Conservation (phyloP, 768 basidiomycete species). For the Boletales sp. region DNA sequence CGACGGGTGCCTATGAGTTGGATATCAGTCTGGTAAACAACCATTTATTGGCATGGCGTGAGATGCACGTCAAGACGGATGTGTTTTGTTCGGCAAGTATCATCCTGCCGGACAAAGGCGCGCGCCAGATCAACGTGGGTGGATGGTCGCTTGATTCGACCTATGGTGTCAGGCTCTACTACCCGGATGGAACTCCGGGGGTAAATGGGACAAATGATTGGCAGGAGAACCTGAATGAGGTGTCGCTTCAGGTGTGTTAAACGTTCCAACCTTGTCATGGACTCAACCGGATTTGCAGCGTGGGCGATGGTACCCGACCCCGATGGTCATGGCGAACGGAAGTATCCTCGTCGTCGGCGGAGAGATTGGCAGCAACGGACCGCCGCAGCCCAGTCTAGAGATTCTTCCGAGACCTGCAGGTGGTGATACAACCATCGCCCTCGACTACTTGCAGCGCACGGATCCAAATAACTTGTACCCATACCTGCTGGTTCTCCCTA, state of each 20-base stretch:
- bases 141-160: constrained; percentile 69
- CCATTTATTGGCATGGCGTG: constrained; percentile 56
- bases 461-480: constrained; percentile 83
- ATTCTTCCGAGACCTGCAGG: constrained; percentile 65
- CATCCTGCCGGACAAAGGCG: constrained; percentile 72
- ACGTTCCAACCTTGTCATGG: no score
- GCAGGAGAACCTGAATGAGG: constrained; percentile 62
- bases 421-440: constrained; percentile 54
- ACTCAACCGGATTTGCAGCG: constrained; percentile 32
- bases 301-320: constrained; percentile 71
- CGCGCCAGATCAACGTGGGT: constrained; percentile 27
- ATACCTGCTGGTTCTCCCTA: constrained; percentile 69
- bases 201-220: constrained; percentile 76
- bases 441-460: constrained; percentile 67
- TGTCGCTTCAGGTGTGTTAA: constrained; percentile 55
- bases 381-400: constrained; percentile 66
- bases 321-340: constrained; percentile 69
- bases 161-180: constrained; percentile 69
- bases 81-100: constrained; percentile 78
- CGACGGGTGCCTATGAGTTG: constrained; percentile 78
- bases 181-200: constrained; percentile 63
- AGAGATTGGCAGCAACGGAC: constrained; percentile 65
- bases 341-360: constrained; percentile 73
- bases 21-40: constrained; percentile 54
- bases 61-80: constrained; percentile 73